Evolutionary conservation across 768 basidiomycete genomes (phyloP).

Genomic region (Stropharia rugosoannulata): DNA sequence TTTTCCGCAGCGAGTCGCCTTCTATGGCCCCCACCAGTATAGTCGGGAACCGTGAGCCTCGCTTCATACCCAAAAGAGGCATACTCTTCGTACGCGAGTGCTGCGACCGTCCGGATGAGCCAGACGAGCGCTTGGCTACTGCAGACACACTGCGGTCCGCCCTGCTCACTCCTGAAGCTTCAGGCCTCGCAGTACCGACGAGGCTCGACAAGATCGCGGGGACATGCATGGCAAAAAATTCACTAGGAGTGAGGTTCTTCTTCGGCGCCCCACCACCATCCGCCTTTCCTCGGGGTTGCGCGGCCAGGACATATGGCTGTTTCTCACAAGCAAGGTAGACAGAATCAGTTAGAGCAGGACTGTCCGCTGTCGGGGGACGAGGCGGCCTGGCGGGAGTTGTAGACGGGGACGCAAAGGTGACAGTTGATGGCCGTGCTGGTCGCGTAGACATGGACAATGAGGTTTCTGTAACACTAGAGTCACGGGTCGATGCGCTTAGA

Average conservation of each 20-base stretch:
- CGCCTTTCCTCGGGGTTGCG: conserved; percentile 8
- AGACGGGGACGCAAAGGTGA: conserved; percentile 2
- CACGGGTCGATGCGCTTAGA: conserved; percentile 7
- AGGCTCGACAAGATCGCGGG: conserved; percentile 10
- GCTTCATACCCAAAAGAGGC: conserved; percentile 9
- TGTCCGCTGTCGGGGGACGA: conserved; percentile 26
- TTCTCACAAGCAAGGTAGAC: conserved; percentile 24
- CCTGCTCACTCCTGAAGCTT: neutral
- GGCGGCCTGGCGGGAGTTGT: conserved; percentile 19
- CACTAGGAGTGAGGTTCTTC: conserved; percentile 18
- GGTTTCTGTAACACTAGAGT: conserved; percentile 7
- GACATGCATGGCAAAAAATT: conserved; percentile 20
- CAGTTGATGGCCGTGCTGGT: conserved; percentile 1
- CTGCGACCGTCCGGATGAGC: neutral
- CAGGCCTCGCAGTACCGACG: neutral
- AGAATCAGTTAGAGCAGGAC: conserved; percentile 25
- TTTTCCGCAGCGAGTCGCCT: conserved; percentile 5
- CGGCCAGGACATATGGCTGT: conserved; percentile 21
- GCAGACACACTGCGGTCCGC: neutral
- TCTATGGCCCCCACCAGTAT: neutral
- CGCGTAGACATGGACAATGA: neutral
- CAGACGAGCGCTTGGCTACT: neutral
- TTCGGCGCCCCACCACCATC: conserved; percentile 2
- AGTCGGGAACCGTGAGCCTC: no score
- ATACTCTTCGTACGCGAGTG: conserved; percentile 23